Conservation (phyloP, 2,329 filamentous ascomycete genomes). For the Thyridium curvatum region DNA sequence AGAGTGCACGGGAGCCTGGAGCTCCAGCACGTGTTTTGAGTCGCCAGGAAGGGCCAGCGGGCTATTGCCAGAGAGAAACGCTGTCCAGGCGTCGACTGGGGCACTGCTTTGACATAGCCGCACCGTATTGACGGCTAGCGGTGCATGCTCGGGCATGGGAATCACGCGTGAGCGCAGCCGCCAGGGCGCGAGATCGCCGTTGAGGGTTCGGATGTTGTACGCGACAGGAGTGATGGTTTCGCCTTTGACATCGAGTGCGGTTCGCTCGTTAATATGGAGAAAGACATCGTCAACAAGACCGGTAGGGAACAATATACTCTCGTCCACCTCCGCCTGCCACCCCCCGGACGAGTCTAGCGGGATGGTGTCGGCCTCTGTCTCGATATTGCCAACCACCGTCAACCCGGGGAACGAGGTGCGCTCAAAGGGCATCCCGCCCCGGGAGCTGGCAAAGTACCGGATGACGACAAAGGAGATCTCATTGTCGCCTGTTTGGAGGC, state of each 20-base stretch:
- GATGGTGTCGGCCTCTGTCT: conserved; percentile 1
- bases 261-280: conserved; percentile 24
- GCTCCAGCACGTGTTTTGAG: conserved; percentile 14
- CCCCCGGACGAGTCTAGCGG: conserved; percentile 6
- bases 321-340: conserved; percentile 17
- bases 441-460: conserved; percentile 17
- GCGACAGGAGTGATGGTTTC: conserved; percentile 9
- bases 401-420: conserved; percentile 18
- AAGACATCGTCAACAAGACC: conserved; percentile 29
- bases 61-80: conserved; percentile 5
- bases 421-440: conserved; percentile 22
- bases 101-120: conserved; percentile 13
- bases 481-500: conserved; percentile 17
- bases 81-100: conserved; percentile 7
- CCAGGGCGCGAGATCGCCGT: conserved; percentile 33
- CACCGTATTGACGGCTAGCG: conserved; percentile 12
- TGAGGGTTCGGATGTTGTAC: conserved; percentile 24
- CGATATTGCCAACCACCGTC: conserved; percentile 14
- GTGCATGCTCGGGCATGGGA: conserved; percentile 23
- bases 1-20: conserved; percentile 17
- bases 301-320: conserved; percentile 16
- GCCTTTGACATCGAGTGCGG: background rate
- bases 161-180: conserved; percentile 26
- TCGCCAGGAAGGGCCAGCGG: conserved; percentile 6
- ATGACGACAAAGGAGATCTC: conserved; percentile 18